Percentiles rank a stretch among this genome's conserved stretches.
phyloP scores from a whole-genome alignment of 441 rosid species.

The Pelargonium fulgidum region DNA sequence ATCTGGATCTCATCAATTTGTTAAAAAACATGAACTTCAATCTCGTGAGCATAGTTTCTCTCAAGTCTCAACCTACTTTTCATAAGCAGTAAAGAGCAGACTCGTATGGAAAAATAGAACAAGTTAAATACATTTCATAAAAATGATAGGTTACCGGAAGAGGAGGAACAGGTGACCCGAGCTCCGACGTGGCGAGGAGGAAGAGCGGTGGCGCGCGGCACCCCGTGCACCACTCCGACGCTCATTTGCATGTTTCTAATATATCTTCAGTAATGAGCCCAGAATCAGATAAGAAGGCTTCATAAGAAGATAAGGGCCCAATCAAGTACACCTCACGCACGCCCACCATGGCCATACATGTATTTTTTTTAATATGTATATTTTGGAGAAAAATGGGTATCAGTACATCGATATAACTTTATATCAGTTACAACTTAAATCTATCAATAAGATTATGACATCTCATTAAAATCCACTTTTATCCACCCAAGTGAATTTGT shows the following conservation, averaged over 20 bases:
- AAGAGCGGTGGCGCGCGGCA: slow-evolving; percentile 34
- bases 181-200: slow-evolving; percentile 24
- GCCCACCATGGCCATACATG: too few relatives aligned
- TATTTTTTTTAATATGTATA: too few relatives aligned
- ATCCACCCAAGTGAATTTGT: too few relatives aligned
- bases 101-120: not conserved
- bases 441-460: too few relatives aligned
- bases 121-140: slow-evolving; percentile 4
- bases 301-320: too few relatives aligned
- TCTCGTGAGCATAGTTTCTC: not conserved
- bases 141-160: slow-evolving; percentile 30
- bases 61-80: too few relatives aligned
- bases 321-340: too few relatives aligned
- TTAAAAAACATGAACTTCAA: not conserved
- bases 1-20: not conserved
- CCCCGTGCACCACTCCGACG: slow-evolving; percentile 33
- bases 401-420: too few relatives aligned
- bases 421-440: too few relatives aligned
- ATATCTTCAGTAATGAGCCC: not conserved
- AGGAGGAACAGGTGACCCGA: slow-evolving; percentile 29
- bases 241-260: slow-evolving; percentile 25
- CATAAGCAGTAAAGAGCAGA: not conserved
- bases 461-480: too few relatives aligned
- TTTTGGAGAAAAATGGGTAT: too few relatives aligned
- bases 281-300: too few relatives aligned